phyloP scores from a whole-genome alignment of 1,139 yeast genomes.

The Suhomyces bolitotheri region DNA sequence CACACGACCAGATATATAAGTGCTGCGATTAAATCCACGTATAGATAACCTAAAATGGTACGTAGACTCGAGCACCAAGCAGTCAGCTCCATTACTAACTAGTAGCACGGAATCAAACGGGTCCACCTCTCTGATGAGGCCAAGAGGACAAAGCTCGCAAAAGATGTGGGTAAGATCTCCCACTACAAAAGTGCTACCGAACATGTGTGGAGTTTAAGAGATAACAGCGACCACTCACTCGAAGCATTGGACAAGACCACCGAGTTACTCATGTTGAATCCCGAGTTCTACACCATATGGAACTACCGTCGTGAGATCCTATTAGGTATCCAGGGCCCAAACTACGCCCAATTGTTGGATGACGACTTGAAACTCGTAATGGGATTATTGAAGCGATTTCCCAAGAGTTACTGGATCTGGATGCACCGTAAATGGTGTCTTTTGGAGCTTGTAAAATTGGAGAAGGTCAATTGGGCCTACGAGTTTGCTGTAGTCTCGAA shows the following conservation, averaged over 20 bases:
- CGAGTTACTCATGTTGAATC: slow-evolving; percentile 62
- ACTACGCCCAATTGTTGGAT: slow-evolving; percentile 37
- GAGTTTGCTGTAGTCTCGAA: slow-evolving; percentile 72
- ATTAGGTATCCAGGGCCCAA: slow-evolving; percentile 14
- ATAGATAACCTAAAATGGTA: neutral
- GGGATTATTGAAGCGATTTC: slow-evolving; percentile 60
- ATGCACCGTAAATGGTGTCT: slow-evolving; percentile 88
- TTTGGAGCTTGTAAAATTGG: slow-evolving; percentile 46
- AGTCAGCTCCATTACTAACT: slow-evolving; percentile 10
- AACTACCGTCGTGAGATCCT: slow-evolving; percentile 81
- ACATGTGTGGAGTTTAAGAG: slow-evolving; percentile 41
- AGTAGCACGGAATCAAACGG: slow-evolving; percentile 72
- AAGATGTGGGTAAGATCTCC: slow-evolving; percentile 54
- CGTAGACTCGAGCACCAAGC: neutral
- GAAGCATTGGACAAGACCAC: slow-evolving; percentile 52
- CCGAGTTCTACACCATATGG: slow-evolving; percentile 91
- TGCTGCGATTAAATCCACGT: no score
- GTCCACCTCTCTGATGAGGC: slow-evolving; percentile 59
- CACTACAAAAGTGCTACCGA: slow-evolving; percentile 52
- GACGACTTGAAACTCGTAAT: slow-evolving; percentile 65
- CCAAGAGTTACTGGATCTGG: slow-evolving; percentile 98
- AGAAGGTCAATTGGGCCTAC: slow-evolving; percentile 57
- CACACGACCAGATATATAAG: no score
- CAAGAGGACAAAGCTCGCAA: slow-evolving; percentile 50
- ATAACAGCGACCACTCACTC: slow-evolving; percentile 29